phyloP scores from a whole-genome alignment of 306 rosid species.

The Sicyos edulis region DNA sequence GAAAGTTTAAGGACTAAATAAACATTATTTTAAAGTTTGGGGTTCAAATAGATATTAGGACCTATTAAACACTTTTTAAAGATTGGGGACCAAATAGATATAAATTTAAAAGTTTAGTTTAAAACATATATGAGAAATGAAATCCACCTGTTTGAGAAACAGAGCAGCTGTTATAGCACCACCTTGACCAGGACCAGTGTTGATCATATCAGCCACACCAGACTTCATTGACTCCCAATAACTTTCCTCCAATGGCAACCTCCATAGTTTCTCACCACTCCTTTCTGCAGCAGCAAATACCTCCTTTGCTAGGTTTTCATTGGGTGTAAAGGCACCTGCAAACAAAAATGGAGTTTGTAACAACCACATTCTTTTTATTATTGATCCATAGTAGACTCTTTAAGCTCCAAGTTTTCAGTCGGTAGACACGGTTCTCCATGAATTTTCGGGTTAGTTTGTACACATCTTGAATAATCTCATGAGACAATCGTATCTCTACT shows the following conservation, averaged over 20 bases:
- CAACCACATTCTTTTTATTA: conserved; percentile 11
- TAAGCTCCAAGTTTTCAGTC: neutral
- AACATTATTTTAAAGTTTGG: too few species aligned
- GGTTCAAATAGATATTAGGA: too few species aligned
- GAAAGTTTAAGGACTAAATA: too few species aligned
- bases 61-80: too few species aligned
- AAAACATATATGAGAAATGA: too few species aligned
- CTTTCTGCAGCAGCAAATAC: conserved; percentile 64
- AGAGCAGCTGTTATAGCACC: conserved; percentile 86
- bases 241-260: conserved; percentile 92
- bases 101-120: too few species aligned
- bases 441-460: too few species aligned
- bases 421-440: neutral
- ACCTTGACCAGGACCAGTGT: conserved; percentile 75
- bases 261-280: conserved; percentile 92
- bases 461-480: neutral
- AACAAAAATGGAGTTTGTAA: conserved; percentile 1
- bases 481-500: too few species aligned
- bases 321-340: conserved; percentile 86
- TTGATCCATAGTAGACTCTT: neutral
- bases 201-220: conserved; percentile 89
- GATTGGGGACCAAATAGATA: too few species aligned
- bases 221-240: conserved; percentile 97
- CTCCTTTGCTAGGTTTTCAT: conserved; percentile 86
- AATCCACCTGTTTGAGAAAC: conserved; percentile 78